Evolutionary conservation across 2,329 filamentous ascomycete genomes (phyloP), one percentile per base, ranked within the genome.

Genomic region (Rutstroemia sydowiana): DNA sequence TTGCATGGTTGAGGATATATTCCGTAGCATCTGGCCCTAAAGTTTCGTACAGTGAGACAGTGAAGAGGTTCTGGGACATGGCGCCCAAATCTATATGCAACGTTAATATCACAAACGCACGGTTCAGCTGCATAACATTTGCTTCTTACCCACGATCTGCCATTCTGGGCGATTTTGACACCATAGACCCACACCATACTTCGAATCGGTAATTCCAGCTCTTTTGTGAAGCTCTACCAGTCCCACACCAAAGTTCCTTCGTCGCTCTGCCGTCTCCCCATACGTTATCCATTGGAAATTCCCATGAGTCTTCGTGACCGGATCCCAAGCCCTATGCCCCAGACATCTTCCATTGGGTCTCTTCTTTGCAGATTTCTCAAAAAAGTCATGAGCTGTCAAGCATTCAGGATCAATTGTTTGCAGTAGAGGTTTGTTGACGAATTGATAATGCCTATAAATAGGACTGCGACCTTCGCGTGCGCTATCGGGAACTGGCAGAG

Each of bases 21-120:
- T 97, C 90, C 52, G 88, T 91, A 2, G 91, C 82, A 60, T 95
- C 88, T 11, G 92, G 85, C 9, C 92, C 92, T 5, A 98, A 80
- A 11, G 92, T 96, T 70, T 97, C 93, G 74, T 98, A 98, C 46
- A 98, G 84, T 5, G 92, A 95, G 51, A 98, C 90, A 20, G 86
- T 88, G 71, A 78, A 97, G 28, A 97, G 80, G 7, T 85, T 81
- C 69, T 97, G 93, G 11, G 90, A 93, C 72, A 88, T 82, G 66
- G 87, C 84, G 36, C 82, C 93, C 65, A 97, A 73, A 74, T 97
- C 92, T 88, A 52, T 7, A 45, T 20, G n/a, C 34, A 48, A 26
- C 32, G 43, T 62, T 47, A 61, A 57, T 21, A 20, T 11, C 14
- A 28, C 26, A 9, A 30, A 14, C 36, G 5, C 10, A 34, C n/a